These are phyloP conservation scores for Calonectria fujianensis DNA, from an alignment of 2,329 filamentous ascomycete species.

Conservation along the genomic window DNA sequence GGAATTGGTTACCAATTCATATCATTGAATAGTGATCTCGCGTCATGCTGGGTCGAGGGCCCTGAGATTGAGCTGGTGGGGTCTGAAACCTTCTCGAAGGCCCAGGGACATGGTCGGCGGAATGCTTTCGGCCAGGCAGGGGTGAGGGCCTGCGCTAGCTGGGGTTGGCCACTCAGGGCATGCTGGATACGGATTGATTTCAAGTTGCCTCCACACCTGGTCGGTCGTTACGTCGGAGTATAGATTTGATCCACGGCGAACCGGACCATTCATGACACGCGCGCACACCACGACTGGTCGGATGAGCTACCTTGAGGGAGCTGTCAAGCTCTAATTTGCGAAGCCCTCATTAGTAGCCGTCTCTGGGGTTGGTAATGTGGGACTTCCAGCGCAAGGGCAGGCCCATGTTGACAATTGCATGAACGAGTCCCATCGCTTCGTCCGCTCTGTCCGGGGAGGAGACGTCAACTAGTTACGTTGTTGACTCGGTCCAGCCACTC, in stretches of 20 bases:
- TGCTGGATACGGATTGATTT: conserved; percentile 53
- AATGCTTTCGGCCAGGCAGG: conserved; percentile 52
- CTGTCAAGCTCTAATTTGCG: conserved; percentile 45
- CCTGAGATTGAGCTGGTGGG: conserved; percentile 47
- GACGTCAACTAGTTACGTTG: conserved; percentile 36
- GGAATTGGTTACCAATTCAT: conserved; percentile 50
- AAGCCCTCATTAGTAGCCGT: conserved; percentile 39
- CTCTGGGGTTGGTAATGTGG: conserved; percentile 48
- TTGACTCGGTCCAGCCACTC: conserved; percentile 30
- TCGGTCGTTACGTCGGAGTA: conserved; percentile 47
- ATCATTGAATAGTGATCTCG: conserved; percentile 54
- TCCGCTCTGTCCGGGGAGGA: conserved; percentile 42
- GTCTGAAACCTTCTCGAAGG: conserved; percentile 58
- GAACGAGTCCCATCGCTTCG: conserved; percentile 49
- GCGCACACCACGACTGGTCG: conserved; percentile 40
- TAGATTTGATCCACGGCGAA: conserved; percentile 52
- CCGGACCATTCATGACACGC: conserved; percentile 47
- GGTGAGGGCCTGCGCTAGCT: conserved; percentile 47
- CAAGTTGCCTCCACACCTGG: conserved; percentile 40
- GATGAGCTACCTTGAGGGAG: conserved; percentile 37
- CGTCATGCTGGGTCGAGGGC: conserved; percentile 50
- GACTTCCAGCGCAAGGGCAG: conserved; percentile 41
- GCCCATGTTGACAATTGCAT: conserved; percentile 48
- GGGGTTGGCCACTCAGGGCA: conserved; percentile 39
- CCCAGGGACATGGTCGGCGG: conserved; percentile 58